A percentile compares a stretch with the other conserved stretches of the same genome.
Conservation (phyloP, 495 filamentous ascomycete species). For the Podospora bellae-mahoneyi region DNA sequence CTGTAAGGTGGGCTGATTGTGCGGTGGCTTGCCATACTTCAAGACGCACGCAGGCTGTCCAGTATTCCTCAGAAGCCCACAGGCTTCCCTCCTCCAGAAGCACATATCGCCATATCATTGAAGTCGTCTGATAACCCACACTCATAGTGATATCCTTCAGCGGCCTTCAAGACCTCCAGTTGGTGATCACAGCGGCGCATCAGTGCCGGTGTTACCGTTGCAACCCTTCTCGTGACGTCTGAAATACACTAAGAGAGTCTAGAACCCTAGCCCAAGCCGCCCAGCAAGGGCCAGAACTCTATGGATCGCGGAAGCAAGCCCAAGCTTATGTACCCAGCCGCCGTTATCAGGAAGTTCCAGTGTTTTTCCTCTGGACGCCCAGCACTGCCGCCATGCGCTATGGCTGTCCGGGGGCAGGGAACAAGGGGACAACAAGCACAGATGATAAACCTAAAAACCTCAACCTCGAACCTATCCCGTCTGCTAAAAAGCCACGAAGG, state of each 20-base stretch:
- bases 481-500: neutral
- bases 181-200: neutral
- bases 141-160: too few species aligned
- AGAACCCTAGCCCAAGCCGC: slow-evolving; percentile 4
- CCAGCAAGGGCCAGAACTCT: slow-evolving; percentile 2
- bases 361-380: neutral
- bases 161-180: neutral
- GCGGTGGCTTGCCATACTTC: neutral
- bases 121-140: too few species aligned
- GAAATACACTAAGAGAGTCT: neutral
- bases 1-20: neutral
- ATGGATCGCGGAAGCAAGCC: neutral
- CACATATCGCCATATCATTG: neutral
- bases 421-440: neutral
- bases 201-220: neutral
- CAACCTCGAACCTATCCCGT: neutral
- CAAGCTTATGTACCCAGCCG: slow-evolving; percentile 1
- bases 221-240: neutral
- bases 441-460: neutral
- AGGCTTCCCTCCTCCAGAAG: neutral
- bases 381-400: neutral
- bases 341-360: neutral
- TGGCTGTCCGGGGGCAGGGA: neutral
- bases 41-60: neutral
- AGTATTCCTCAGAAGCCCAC: neutral